Evolutionary conservation across 202 grass and related monocot genomes (phyloP), one percentile per base, ranked within the genome.

Genomic region (Sporobolus alterniflorus): DNA sequence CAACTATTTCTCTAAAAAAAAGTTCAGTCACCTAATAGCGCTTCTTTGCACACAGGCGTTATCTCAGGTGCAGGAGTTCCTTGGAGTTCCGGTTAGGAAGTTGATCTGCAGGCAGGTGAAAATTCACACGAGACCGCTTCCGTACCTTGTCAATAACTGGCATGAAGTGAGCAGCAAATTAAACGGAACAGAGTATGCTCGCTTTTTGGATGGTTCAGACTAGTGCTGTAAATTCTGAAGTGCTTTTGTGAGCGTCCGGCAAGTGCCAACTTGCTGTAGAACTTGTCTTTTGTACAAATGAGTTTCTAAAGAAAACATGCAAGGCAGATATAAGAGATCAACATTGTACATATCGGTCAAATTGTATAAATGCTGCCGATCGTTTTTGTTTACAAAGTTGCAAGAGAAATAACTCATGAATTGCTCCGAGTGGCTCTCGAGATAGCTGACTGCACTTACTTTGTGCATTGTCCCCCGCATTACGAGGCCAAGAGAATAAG

Each of bases 31-130:
- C 18, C 31, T 84, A 59, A 81, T 56, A 56, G 0, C 49, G 5
- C 39, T 36, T 76, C 21, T 41, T 6, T 40, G 30, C 30, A 34
- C 28, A 64, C 84, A 98, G 95, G 92, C 79, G 79, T 77, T 93
- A 67, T 81, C 28, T 64, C 87, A 49, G 77, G 92, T 91, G 52
- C 84, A 90, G 74, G 72, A 93, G 61, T 95, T 98, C 63, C 82
- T 98, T 2, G 29, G 88, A 14, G 92, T 98, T 76, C 92, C 92
- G 0, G 64, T 82, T 46, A 90, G 71, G 55, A 85, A 68, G 32
- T 59, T 98, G 78, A 85, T 93, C 36, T 95, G 95, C 77, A 90
- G 66, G 33, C 95, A 95, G 79, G 92, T 98, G 75, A 98, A 95
- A 83, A 98, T 98, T 77, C 95, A 98, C 73, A 98, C 86, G 0